Conservation (phyloP, 306 rosid genomes). For the Elaeagnus macrophylla region DNA sequence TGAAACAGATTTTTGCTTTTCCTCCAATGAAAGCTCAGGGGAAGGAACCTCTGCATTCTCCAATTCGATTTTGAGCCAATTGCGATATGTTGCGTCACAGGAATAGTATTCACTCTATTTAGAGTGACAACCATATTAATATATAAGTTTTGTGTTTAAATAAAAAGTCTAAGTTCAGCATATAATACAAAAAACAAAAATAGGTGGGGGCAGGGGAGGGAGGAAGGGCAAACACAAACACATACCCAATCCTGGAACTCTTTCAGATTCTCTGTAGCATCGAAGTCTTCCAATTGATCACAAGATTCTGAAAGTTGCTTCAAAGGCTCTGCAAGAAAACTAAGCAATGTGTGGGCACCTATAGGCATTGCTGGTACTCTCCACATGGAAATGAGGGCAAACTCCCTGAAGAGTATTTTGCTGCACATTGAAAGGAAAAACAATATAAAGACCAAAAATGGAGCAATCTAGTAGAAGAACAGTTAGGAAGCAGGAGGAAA, state of each 20-base stretch:
- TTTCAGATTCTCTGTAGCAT: constrained; percentile 59
- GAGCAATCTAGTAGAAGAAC: constrained; percentile 8
- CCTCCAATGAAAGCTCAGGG: constrained; percentile 63
- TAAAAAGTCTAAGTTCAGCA: neutral
- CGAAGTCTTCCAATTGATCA: constrained; percentile 39
- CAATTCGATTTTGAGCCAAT: constrained; percentile 83
- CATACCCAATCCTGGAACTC: constrained; percentile 97
- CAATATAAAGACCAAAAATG: constrained; percentile 13
- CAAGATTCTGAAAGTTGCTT: constrained; percentile 72
- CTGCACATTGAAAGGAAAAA: constrained; percentile 26
- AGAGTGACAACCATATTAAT: constrained; percentile 12
- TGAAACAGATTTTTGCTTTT: constrained; percentile 57
- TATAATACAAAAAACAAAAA: neutral
- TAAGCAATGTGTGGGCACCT: constrained; percentile 83
- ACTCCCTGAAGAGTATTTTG: constrained; percentile 90
- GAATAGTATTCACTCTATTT: constrained; percentile 83
- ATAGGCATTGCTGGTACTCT: constrained; percentile 90
- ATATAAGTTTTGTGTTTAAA: neutral
- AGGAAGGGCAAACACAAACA: constrained; percentile 1
- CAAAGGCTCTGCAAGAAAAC: constrained; percentile 95
- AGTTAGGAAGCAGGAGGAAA: constrained; percentile 6
- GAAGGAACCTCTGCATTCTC: constrained; percentile 64
- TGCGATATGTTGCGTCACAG: constrained; percentile 95
- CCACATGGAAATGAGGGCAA: constrained; percentile 94
- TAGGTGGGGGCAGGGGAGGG: constrained; percentile 11